Conservation (phyloP, 108 stramenopile genomes). For the Skeletonema marinoi region DNA sequence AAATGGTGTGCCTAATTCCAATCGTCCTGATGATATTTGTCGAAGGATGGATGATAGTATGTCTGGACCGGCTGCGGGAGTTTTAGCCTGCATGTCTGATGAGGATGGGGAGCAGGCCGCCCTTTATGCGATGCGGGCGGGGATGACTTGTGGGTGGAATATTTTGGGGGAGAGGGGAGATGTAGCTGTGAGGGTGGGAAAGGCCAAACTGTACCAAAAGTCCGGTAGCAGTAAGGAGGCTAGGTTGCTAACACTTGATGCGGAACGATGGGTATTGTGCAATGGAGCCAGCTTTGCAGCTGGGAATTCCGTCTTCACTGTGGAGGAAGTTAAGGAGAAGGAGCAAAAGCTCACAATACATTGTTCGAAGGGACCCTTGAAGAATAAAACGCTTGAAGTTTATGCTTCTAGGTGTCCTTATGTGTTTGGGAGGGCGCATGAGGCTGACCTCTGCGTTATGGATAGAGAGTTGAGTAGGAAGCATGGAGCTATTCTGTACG, state of each 20-base stretch:
- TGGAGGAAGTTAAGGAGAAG: conserved; percentile 82
- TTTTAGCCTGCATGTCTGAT: conserved; percentile 70
- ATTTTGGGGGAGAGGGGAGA: conserved; percentile 88
- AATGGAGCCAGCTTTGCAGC: conserved; percentile 89
- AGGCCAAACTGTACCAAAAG: conserved; percentile 67
- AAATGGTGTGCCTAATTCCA: conserved; percentile 77
- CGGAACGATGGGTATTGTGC: conserved; percentile 84
- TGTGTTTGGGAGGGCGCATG: conserved; percentile 90
- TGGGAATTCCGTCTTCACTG: conserved; percentile 89
- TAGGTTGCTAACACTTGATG: conserved; percentile 80
- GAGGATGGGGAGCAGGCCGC: conserved; percentile 84
- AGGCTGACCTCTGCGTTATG: conserved; percentile 91
- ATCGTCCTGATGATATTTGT: conserved; percentile 84
- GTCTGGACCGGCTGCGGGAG: conserved; percentile 85
- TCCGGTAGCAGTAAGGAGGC: conserved; percentile 51
- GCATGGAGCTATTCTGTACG: conserved; percentile 83
- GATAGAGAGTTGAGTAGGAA: conserved; percentile 87
- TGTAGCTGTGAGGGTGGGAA: conserved; percentile 87
- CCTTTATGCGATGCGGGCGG: conserved; percentile 65
- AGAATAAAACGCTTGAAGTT: conserved; percentile 86
- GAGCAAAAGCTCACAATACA: conserved; percentile 88
- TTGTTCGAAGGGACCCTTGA: conserved; percentile 89
- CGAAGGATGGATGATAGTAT: conserved; percentile 89
- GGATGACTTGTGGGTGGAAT: conserved; percentile 89
- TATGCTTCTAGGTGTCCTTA: conserved; percentile 75